phyloP scores from a whole-genome alignment of 805 yeast species.

The Candida odintsovae region DNA sequence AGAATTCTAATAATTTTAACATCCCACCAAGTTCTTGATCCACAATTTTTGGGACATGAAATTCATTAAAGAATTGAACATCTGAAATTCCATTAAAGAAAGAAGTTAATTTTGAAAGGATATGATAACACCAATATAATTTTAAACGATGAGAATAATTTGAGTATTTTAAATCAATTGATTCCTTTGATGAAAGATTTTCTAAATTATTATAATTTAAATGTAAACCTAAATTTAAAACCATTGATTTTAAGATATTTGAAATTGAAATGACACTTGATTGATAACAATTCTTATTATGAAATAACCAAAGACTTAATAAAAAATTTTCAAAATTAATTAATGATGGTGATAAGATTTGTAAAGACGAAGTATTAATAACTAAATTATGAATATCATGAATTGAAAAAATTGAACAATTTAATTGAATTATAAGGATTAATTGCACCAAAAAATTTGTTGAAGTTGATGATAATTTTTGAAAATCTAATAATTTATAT shows the following conservation, averaged over 20 bases:
- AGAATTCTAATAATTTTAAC: slow-evolving; percentile 7
- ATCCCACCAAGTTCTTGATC: slow-evolving; percentile 11
- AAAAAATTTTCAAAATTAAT: slow-evolving; percentile 19
- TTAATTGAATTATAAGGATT: slow-evolving; percentile 33
- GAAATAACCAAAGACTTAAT: slow-evolving; percentile 21
- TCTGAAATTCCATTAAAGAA: slow-evolving; percentile 21
- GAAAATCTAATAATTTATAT: slow-evolving; percentile 11
- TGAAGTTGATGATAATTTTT: slow-evolving; percentile 1
- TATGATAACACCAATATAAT: slow-evolving; percentile 38
- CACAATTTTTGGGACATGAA: slow-evolving; percentile 28
- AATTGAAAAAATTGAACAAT: slow-evolving; percentile 24
- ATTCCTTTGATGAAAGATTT: slow-evolving; percentile 17
- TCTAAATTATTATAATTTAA: slow-evolving; percentile 17
- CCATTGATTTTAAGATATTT: slow-evolving; percentile 16
- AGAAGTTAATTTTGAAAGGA: slow-evolving; percentile 23
- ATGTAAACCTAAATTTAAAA: slow-evolving; percentile 23
- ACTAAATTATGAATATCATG: slow-evolving; percentile 23
- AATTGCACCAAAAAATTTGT: slow-evolving; percentile 32
- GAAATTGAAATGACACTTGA: slow-evolving; percentile 18
- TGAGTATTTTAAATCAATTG: slow-evolving; percentile 8
- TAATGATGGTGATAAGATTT: slow-evolving; percentile 9
- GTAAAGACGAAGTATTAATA: slow-evolving; percentile 9
- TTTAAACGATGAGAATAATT: slow-evolving; percentile 28
- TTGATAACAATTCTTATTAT: slow-evolving; percentile 23
- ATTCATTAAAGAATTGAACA: slow-evolving; percentile 16